Evolutionary conservation across 805 yeast genomes (phyloP).

Genomic region (Yamadazyma philogaea): DNA sequence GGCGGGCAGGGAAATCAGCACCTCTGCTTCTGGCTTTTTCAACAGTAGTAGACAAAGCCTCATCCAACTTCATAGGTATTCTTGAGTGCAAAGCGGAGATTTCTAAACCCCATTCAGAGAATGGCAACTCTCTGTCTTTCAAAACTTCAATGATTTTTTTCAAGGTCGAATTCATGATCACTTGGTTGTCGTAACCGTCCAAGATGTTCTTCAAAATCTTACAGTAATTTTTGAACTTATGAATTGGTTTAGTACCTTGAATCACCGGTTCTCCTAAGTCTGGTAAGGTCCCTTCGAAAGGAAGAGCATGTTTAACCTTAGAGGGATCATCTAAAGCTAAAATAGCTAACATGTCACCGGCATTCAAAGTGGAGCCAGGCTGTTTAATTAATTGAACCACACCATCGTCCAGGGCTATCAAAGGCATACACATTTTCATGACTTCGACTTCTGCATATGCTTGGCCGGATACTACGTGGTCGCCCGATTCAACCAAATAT

Average conservation of each 20-base stretch:
- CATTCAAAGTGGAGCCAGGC: constrained; percentile 95
- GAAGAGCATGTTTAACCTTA: constrained; percentile 93
- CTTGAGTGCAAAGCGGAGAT: constrained; percentile 91
- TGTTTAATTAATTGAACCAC: constrained; percentile 88
- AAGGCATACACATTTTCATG: constrained; percentile 99
- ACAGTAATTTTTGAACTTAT: constrained; percentile 60
- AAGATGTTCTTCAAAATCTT: constrained; percentile 73
- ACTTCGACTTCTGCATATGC: constrained; percentile 98
- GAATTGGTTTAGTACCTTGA: constrained; percentile 80
- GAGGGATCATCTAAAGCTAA: constrained; percentile 94
- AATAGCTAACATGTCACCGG: constrained; percentile 96
- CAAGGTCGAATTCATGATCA: constrained; percentile 82
- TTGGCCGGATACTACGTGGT: constrained; percentile 86
- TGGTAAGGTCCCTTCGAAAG: constrained; percentile 92
- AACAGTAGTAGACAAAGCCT: constrained; percentile 58
- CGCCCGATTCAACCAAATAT: constrained; percentile 92
- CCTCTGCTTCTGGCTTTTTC: constrained; percentile 62
- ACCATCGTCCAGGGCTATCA: constrained; percentile 92
- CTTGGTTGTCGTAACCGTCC: constrained; percentile 93
- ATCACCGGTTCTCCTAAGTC: constrained; percentile 79
- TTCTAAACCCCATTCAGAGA: constrained; percentile 83
- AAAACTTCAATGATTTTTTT: constrained; percentile 68
- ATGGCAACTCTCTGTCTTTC: constrained; percentile 81
- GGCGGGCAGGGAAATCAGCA: constrained; percentile 93
- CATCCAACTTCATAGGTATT: constrained; percentile 74